Conservation (phyloP, 228 moss, liverwort and hornwort species). For the Sphagnum fallax region DNA sequence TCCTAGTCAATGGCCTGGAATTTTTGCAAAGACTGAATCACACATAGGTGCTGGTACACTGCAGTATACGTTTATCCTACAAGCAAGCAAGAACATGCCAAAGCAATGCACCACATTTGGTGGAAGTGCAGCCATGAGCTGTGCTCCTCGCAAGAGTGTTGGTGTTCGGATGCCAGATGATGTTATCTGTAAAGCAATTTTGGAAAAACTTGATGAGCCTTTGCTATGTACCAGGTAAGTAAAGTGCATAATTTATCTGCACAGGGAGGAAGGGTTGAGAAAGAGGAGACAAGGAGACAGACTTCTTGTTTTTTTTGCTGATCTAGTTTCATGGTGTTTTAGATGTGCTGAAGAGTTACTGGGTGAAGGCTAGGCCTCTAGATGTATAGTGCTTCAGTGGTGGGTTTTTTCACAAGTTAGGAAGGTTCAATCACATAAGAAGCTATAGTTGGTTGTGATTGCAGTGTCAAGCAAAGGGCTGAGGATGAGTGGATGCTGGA, state of each 20-base stretch:
- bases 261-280: not conserved
- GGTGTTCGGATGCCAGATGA: slow-evolving; percentile 96
- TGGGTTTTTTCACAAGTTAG: no score
- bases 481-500: slow-evolving; percentile 94
- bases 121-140: slow-evolving; percentile 79
- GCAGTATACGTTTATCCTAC: slow-evolving; percentile 93
- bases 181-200: slow-evolving; percentile 65
- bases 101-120: slow-evolving; percentile 91
- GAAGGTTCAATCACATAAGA: no score
- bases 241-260: not conserved
- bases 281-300: not conserved
- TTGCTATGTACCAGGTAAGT: slow-evolving; percentile 83
- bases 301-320: no score
- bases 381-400: no score
- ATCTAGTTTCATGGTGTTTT: not conserved
- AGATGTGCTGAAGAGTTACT: not conserved
- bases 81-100: slow-evolving; percentile 93
- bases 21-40: no score
- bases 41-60: not conserved
- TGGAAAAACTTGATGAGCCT: slow-evolving; percentile 70
- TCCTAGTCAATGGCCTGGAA: no score
- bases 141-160: slow-evolving; percentile 92
- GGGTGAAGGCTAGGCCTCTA: not conserved
- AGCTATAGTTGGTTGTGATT: slow-evolving; percentile 3
- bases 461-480: slow-evolving; percentile 73